These are phyloP conservation scores for Claviceps arundinis DNA, from an alignment of 2,329 filamentous ascomycete genomes.

Conservation along the genomic window DNA sequence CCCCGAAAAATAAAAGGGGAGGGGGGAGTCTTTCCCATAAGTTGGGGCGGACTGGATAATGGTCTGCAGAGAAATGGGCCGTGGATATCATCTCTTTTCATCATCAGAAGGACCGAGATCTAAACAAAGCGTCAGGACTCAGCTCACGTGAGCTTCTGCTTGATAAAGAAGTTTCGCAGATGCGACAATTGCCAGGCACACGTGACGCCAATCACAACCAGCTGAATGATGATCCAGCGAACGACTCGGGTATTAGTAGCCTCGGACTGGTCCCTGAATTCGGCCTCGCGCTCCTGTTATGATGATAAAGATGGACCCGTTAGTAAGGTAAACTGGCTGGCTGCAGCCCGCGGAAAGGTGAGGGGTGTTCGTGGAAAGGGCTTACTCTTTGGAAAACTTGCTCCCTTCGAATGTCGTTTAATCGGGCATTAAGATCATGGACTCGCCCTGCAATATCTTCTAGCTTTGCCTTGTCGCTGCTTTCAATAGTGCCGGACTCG, in stretches of 20 bases:
- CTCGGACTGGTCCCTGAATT: constrained; percentile 97
- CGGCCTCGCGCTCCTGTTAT: constrained; percentile 78
- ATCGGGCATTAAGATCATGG: constrained; percentile 72
- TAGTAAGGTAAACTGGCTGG: not conserved
- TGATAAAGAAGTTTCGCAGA: constrained; percentile 96
- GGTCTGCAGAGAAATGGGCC: not conserved
- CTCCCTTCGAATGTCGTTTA: constrained; percentile 83
- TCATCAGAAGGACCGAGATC: not conserved
- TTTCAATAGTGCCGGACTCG: constrained; percentile 87
- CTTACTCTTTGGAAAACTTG: constrained; percentile 89
- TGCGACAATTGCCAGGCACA: constrained; percentile 97
- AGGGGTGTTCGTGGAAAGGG: not conserved
- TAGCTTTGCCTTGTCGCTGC: constrained; percentile 85
- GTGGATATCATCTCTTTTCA: not conserved
- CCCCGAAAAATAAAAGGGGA: too few species aligned
- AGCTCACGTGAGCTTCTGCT: constrained; percentile 85
- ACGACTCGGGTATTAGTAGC: constrained; percentile 82
- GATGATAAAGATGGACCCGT: not conserved
- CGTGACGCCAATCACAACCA: constrained; percentile 69
- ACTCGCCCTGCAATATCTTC: constrained; percentile 79
- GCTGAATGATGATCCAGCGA: constrained; percentile 85
- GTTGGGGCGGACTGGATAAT: too few species aligned
- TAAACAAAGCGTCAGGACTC: too few species aligned
- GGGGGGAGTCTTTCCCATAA: too few species aligned
- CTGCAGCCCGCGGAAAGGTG: not conserved